phyloP scores from a whole-genome alignment of 2,329 filamentous ascomycete genomes.

The Talaromyces sp. region DNA sequence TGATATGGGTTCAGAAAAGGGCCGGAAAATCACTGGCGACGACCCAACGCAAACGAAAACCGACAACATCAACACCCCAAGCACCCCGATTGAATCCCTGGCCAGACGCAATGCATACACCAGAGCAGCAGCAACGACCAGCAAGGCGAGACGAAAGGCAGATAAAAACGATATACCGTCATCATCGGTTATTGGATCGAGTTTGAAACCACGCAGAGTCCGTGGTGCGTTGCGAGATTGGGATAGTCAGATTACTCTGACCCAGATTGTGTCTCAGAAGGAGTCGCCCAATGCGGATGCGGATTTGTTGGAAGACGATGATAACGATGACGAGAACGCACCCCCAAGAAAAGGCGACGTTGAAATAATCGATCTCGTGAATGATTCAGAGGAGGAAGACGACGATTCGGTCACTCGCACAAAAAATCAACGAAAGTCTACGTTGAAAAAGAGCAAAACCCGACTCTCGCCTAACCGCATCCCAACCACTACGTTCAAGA shows the following conservation, averaged over 20 bases:
- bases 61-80: slow-evolving; percentile 1
- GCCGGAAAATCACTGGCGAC: neutral
- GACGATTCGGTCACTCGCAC: slow-evolving; percentile 13
- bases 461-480: slow-evolving; percentile 3
- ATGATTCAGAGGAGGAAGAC: slow-evolving; percentile 19
- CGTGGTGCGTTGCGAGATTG: slow-evolving; percentile 15
- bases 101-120: neutral
- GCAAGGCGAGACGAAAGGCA: slow-evolving; percentile 6
- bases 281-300: slow-evolving; percentile 17
- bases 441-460: neutral
- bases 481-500: slow-evolving; percentile 6
- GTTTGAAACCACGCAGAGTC: slow-evolving; percentile 13
- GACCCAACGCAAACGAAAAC: neutral
- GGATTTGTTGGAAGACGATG: slow-evolving; percentile 28
- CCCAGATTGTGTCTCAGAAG: slow-evolving; percentile 37
- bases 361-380: slow-evolving; percentile 21
- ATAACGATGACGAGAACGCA: slow-evolving; percentile 11
- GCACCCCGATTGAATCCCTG: slow-evolving; percentile 2
- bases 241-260: slow-evolving; percentile 34
- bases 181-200: slow-evolving; percentile 5
- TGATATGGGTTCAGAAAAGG: slow-evolving; percentile 8
- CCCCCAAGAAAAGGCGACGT: neutral
- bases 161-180: neutral
- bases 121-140: slow-evolving; percentile 8
- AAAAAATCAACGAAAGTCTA: neutral